Evolutionary conservation across 805 yeast genomes (phyloP).

Genomic region (Yamadazyma olivae): DNA sequence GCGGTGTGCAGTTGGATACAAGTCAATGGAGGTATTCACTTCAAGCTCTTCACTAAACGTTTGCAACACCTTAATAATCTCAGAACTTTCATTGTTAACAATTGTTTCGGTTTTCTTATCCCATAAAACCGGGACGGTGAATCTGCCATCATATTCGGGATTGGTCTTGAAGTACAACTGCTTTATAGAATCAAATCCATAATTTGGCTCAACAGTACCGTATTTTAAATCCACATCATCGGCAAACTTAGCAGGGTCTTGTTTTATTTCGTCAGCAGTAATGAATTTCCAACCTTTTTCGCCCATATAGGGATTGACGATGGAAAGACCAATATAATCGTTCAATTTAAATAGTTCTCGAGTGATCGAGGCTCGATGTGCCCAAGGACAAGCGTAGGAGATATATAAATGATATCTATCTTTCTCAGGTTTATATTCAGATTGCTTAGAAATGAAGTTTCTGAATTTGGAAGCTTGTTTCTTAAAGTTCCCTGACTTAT

Average conservation of each 20-base stretch:
- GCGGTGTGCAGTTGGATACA: conserved; percentile 58
- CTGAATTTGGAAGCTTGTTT: conserved; percentile 52
- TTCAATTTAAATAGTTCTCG: conserved; percentile 69
- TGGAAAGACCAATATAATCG: conserved; percentile 60
- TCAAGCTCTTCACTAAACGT: too few relatives aligned
- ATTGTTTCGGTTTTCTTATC: conserved; percentile 79
- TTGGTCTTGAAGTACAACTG: conserved; percentile 75
- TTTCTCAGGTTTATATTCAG: conserved; percentile 68
- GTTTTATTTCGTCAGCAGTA: conserved; percentile 44
- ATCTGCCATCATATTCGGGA: conserved; percentile 75
- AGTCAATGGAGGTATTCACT: too few relatives aligned
- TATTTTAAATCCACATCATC: too few relatives aligned
- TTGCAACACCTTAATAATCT: conserved; percentile 81
- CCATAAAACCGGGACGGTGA: conserved; percentile 93
- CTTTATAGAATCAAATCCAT: conserved; percentile 57
- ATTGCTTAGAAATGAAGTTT: conserved; percentile 54
- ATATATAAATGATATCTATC: conserved; percentile 86
- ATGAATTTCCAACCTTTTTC: conserved; percentile 86
- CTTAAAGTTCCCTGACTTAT: too few relatives aligned
- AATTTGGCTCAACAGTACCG: conserved; percentile 45
- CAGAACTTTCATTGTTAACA: conserved; percentile 90
- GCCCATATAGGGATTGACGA: conserved; percentile 91
- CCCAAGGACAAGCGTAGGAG: conserved; percentile 94
- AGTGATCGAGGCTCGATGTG: conserved; percentile 77
- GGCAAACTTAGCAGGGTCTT: conserved; percentile 55